Evolutionary conservation across 768 basidiomycete genomes (phyloP), one percentile per base, ranked within the genome.

Genomic region (Serendipita sp.): DNA sequence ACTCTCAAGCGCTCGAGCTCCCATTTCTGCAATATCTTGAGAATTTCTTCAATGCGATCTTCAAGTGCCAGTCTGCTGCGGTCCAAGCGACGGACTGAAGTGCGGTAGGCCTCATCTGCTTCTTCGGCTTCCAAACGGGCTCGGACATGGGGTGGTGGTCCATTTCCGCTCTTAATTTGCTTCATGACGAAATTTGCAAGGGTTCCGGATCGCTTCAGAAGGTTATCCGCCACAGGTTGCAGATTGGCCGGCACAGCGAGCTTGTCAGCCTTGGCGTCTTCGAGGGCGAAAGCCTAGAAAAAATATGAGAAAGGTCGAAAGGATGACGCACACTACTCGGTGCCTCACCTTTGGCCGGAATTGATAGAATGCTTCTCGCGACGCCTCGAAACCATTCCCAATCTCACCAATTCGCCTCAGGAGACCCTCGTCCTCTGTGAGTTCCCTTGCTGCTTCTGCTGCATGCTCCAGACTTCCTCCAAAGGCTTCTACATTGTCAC

Each of bases 41-140:
- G 74, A 1, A 82, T 83, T 62, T 90, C 86, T 70, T 95, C 92
- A 53, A 95, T 80, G 53, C 82, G 78, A 70, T 94, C 90, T 72
- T 96, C 93, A 43, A 95, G 79, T 0, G 78, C 83, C 26, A 95
- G 78, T n/a, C 93, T 77, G 69, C 90, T 89, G 61, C 87, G 76
- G 68, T 96, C 93, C 14, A 93, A 82, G 66, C 81, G 82, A 61
- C 88, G 80, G n/a, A 93, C 83, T 22, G 85, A 82, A 53, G 85
- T 76, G 26, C 88, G 84, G 71, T 94, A 96, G 17, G 79, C 70
- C 62, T 83, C 80, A 69, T 95, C 90, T 0, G 93, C 89, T 48
- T 82, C 81, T 9, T 87, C 83, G 0, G 93, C 90, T 30, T 94
- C 90, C 31, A 79, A 76, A 42, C 91, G 79, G 2, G 87, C 80